Base-by-base conservation (phyloP, 192 early-diverging fungal genomes). In the Phlyctochytrium planicorne region DNA sequence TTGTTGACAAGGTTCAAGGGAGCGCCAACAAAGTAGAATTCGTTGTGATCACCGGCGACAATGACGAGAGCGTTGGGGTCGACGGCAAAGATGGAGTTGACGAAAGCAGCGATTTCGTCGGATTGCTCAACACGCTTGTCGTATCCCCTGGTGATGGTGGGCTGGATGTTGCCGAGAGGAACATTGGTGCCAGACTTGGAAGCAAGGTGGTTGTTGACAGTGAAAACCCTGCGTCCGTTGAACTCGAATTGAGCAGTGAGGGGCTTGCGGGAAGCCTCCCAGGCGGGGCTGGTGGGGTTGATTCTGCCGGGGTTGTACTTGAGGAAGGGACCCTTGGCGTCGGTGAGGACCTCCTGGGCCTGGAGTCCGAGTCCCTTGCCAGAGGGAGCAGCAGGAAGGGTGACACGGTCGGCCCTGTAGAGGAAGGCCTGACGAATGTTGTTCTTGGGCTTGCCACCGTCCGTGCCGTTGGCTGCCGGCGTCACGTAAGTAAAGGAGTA, bases 231-330 rank as follows among this genome's bases (percentile, higher is more conserved):
- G n/a, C 10, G 12, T 10, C 12, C n/a, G 40, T 50, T 50, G 12
- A 10, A 10, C 40, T 10, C 10, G n/a, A 14, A 14, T 14, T 10
- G 12, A n/a, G 40, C n/a, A n/a, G n/a, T n/a, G n/a, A n/a, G n/a
- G n/a, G 10, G 12, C 40, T 50, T n/a, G 40, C 40, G n/a, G 40
- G 12, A 14, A n/a, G 40, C 40, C 12, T 50, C 12, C 12, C n/a
- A 50, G 12, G 40, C n/a, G 12, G 40, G n/a, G 40, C n/a, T 50
- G 10, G 40, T 14, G n/a, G n/a, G 55, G 31, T 77, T 75, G 25
- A 70, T 75, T 20, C 87, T 70, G 52, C 76, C 81, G 80, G 82
- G 87, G 74, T 84, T 85, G 30, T 69, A 29, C 78, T 85, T 81
- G 35, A 83, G 65, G 30, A 10, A 24, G 29, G 24, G 25, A 35